Conservation (phyloP, 495 filamentous ascomycete genomes). For the Talaromyces wortmannii region DNA sequence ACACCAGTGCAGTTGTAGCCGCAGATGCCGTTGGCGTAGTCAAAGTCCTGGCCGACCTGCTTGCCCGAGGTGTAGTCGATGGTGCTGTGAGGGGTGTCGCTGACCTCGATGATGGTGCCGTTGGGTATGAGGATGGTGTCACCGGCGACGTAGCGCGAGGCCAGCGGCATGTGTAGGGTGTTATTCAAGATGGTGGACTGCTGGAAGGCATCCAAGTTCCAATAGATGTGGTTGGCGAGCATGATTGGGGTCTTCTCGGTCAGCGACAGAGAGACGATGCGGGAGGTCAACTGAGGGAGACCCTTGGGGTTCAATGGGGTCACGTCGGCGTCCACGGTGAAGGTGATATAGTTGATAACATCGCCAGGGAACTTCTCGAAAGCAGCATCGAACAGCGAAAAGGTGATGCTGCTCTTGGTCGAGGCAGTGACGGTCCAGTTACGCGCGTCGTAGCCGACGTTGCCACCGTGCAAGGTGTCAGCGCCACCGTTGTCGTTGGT, state of each 20-base stretch:
- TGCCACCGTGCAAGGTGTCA: constrained; percentile 78
- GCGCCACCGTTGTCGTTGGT: constrained; percentile 66
- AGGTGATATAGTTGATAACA: constrained; percentile 71
- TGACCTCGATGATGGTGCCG: constrained; percentile 60
- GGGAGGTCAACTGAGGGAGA: constrained; percentile 37
- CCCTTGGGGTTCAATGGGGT: constrained; percentile 31
- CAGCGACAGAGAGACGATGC: constrained; percentile 58
- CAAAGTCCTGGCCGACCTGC: constrained; percentile 63
- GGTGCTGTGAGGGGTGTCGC: constrained; percentile 49
- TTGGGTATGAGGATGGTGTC: constrained; percentile 76
- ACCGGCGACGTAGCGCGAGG: constrained; percentile 59
- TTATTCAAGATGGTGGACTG: constrained; percentile 63
- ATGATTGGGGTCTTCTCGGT: constrained; percentile 78
- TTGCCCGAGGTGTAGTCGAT: constrained; percentile 78
- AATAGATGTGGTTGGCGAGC: constrained; percentile 78
- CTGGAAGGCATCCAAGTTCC: constrained; percentile 81
- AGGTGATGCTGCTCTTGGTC: constrained; percentile 64
- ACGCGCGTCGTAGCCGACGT: constrained; percentile 71
- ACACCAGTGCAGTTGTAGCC: constrained; percentile 72
- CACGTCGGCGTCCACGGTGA: constrained; percentile 43
- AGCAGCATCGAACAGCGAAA: constrained; percentile 68
- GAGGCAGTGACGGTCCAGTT: constrained; percentile 73
- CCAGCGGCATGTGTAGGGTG: constrained; percentile 65
- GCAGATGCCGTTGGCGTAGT: constrained; percentile 54
- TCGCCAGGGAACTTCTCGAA: constrained; percentile 76